Conservation (phyloP, 257 asterid species). For the Lavandula angustifolia region DNA sequence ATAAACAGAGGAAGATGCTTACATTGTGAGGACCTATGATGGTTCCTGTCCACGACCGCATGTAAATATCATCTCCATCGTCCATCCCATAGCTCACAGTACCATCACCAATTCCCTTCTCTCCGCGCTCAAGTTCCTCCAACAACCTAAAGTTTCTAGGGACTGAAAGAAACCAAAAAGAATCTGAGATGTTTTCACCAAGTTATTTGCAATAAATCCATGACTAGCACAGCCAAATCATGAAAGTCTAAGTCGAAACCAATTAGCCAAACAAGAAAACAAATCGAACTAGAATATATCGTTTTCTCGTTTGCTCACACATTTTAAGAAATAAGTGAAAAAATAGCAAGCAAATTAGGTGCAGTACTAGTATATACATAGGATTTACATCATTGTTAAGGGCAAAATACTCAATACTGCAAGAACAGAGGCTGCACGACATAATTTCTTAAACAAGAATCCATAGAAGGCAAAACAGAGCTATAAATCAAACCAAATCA, state of each 20-base stretch:
- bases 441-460: too few species aligned
- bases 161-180: conserved; percentile 45
- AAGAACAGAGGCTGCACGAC: neutral
- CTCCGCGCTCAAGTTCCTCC: conserved; percentile 96
- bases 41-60: conserved; percentile 90
- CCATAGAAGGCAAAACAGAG: neutral
- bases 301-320: neutral
- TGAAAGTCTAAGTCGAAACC: neutral
- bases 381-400: neutral
- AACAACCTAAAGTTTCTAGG: conserved; percentile 85
- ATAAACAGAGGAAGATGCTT: conserved; percentile 20
- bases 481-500: neutral
- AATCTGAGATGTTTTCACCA: conserved; percentile 16
- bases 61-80: conserved; percentile 82
- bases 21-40: conserved; percentile 83
- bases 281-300: neutral
- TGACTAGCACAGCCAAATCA: neutral
- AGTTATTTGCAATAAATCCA: neutral
- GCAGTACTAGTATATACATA: too few species aligned
- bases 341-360: neutral
- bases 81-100: conserved; percentile 95
- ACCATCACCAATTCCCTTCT: conserved; percentile 90
- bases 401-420: neutral
- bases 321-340: neutral
- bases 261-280: neutral